phyloP scores from a whole-genome alignment of 257 asterid genomes.

The Haberlea rhodopensis region DNA sequence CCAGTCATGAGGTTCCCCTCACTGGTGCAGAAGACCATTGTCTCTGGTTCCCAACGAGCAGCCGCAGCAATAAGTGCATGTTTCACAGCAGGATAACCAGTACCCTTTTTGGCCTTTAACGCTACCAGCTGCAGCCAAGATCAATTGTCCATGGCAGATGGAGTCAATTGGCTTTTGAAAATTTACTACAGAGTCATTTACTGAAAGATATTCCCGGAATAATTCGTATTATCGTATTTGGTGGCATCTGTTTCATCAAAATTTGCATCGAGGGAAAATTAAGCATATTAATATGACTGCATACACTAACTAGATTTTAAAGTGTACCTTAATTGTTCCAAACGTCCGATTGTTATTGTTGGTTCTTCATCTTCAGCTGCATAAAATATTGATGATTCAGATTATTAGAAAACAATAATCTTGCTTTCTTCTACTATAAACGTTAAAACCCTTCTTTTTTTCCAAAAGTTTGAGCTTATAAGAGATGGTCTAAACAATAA shows the following conservation, averaged over 20 bases:
- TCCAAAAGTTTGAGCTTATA: too few species aligned
- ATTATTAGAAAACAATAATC: too few species aligned
- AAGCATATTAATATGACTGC: not conserved
- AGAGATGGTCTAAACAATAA: too few species aligned
- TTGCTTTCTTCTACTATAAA: too few species aligned
- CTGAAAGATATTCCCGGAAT: constrained; percentile 87
- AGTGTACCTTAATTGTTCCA: not conserved
- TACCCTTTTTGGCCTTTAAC: constrained; percentile 71
- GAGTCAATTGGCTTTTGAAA: constrained; percentile 74
- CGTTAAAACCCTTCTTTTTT: too few species aligned
- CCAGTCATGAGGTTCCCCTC: constrained; percentile 87
- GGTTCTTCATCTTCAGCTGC: too few species aligned
- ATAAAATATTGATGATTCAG: too few species aligned
- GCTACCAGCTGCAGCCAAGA: constrained; percentile 81
- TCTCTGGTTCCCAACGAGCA: constrained; percentile 92
- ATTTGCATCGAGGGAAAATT: constrained; percentile 73
- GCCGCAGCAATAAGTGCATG: constrained; percentile 85
- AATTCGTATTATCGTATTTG: constrained; percentile 74
- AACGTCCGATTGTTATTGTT: not conserved
- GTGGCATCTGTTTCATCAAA: constrained; percentile 61
- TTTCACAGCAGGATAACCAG: constrained; percentile 74
- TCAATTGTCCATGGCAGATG: constrained; percentile 84
- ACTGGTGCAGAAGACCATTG: constrained; percentile 59
- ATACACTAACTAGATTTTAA: too few species aligned
- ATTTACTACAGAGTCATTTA: constrained; percentile 54